Percentiles rank a stretch among this genome's conserved stretches.
These are phyloP conservation scores for Glutinoglossum americanum DNA, from an alignment of 495 filamentous ascomycete genomes.

Conservation along the genomic window DNA sequence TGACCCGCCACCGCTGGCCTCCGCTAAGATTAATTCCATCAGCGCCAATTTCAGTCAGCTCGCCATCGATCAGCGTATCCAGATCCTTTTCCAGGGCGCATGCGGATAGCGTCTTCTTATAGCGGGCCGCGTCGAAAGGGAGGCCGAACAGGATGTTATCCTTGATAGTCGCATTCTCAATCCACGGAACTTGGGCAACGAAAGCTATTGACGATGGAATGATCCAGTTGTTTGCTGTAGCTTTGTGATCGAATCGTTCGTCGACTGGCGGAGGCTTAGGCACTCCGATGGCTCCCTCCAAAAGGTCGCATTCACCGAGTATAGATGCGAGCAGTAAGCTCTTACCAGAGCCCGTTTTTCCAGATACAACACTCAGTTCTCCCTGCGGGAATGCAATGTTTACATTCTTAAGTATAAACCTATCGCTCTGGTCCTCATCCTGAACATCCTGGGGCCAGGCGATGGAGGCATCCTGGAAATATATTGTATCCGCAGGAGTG, in stretches of 20 bases:
- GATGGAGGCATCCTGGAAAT: slow-evolving; percentile 46
- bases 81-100: slow-evolving; percentile 58
- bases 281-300: slow-evolving; percentile 28
- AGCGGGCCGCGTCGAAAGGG: slow-evolving; percentile 40
- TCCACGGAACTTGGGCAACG: slow-evolving; percentile 70
- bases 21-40: slow-evolving; percentile 73
- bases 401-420: slow-evolving; percentile 39
- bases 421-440: slow-evolving; percentile 21
- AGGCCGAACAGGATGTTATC: slow-evolving; percentile 63
- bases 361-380: slow-evolving; percentile 49
- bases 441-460: slow-evolving; percentile 51
- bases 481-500: slow-evolving; percentile 32
- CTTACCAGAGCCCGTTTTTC: slow-evolving; percentile 47
- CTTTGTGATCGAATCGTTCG: slow-evolving; percentile 31
- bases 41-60: slow-evolving; percentile 57
- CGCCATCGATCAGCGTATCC: slow-evolving; percentile 52
- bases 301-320: slow-evolving; percentile 39
- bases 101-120: slow-evolving; percentile 38
- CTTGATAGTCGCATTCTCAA: slow-evolving; percentile 59
- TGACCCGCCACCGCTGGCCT: slow-evolving; percentile 64
- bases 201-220: slow-evolving; percentile 49
- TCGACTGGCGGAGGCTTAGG: slow-evolving; percentile 23
- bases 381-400: slow-evolving; percentile 41
- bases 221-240: slow-evolving; percentile 46
- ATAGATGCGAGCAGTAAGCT: slow-evolving; percentile 44